Evolutionary conservation across 306 rosid genomes (phyloP), one percentile per base, ranked within the genome.

Genomic region (Begonia peltatifolia): DNA sequence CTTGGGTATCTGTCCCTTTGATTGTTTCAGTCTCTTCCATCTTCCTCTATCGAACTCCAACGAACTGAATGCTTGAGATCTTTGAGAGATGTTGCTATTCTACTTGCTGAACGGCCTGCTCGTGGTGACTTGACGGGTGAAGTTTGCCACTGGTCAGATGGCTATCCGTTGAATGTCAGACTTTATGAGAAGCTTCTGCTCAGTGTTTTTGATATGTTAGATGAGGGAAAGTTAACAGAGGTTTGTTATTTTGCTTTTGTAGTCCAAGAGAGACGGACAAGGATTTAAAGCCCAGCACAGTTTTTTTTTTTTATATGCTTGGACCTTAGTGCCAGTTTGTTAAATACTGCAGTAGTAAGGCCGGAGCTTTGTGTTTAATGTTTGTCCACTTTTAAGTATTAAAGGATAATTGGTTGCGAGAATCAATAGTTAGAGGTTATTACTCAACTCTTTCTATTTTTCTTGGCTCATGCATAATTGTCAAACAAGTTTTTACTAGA

Each of bases 131-230:
- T 90, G 64, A 90, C 99, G 18, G 99, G 99, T 56, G 95, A 90
- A 86, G 88, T 90, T 60, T 90, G 99, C 66, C 99, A 90, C 59
- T 90, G 99, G 99, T 84, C 95, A 36, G 99, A 86, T 73, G 99
- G 99, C 60, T 90, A 86, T 79, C 86, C 71, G 71, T 68, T 90
- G 11, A 90, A 83, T 63, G 86, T 90, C 75, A 79, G 81, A 74
- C 79, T 90, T 14, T 90, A 90, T 46, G 99, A 90, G 80, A 90
- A 85, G 69, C 74, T 90, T 52, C 99, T 90, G 61, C 72, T 76
- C 53, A 83, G 94, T 62, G 95, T 90, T 62, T 86, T 90, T 63
- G 99, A 90, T 76, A 84, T 90, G 84, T 70, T 90, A 66, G 99
- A 90, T 54, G 95, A 86, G 75, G 95, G 99, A 71, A 86, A 76